Percentiles rank a stretch among this genome's conserved stretches.
phyloP scores from a whole-genome alignment of 805 yeast genomes.

The Cyberlindnera mississippiensis region DNA sequence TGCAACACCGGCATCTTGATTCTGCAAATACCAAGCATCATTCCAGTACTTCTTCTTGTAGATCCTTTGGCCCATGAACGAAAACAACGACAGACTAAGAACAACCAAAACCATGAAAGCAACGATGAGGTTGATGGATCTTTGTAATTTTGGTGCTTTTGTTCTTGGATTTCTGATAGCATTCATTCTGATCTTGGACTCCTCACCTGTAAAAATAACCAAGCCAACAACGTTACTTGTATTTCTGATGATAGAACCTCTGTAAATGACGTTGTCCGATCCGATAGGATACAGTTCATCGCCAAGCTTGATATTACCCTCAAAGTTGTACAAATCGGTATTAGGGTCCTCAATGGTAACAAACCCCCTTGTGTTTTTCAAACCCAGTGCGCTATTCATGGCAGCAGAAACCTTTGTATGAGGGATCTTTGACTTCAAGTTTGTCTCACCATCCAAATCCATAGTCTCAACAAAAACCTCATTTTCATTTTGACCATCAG shows the following conservation, averaged over 20 bases:
- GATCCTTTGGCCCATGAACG: constrained; percentile 73
- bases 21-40: constrained; percentile 68
- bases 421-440: constrained; percentile 71
- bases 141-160: constrained; percentile 90
- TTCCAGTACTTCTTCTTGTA: constrained; percentile 37
- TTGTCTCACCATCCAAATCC: constrained; percentile 98
- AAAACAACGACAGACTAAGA: constrained; percentile 65
- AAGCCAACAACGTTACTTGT: constrained; percentile 72
- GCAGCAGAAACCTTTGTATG: constrained; percentile 55
- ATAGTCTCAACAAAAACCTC: constrained; percentile 87
- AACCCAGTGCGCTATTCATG: constrained; percentile 45
- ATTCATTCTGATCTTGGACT: constrained; percentile 92
- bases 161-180: constrained; percentile 85
- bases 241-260: constrained; percentile 89
- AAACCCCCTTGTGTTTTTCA: constrained; percentile 47
- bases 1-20: constrained; percentile 76
- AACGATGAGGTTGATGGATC: constrained; percentile 77
- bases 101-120: constrained; percentile 86
- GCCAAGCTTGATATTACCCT: constrained; percentile 57
- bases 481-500: constrained; percentile 50
- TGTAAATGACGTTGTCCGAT: constrained; percentile 77
- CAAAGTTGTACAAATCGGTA: constrained; percentile 84
- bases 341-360: constrained; percentile 88
- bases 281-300: constrained; percentile 54
- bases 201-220: constrained; percentile 92